Evolutionary conservation across 495 filamentous ascomycete genomes (phyloP).

Genomic region (Xylaria curta): DNA sequence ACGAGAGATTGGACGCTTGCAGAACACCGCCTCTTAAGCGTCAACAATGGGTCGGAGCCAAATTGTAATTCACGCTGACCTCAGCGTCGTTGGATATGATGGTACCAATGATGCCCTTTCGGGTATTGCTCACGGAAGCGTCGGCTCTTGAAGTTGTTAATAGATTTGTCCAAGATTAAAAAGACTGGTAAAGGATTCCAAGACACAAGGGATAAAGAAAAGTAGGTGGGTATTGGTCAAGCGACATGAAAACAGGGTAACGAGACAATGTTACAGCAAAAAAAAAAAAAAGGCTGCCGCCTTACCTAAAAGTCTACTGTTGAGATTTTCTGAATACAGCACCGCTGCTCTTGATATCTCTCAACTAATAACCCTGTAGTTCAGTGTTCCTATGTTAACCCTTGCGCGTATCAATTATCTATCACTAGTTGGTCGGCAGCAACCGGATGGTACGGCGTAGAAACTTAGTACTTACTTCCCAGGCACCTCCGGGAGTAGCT

Average conservation of each 20-base stretch:
- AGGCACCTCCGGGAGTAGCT: background rate
- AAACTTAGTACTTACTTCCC: background rate
- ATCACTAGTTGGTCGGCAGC: background rate
- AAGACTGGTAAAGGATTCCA: background rate
- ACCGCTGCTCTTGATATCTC: background rate
- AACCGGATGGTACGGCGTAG: constrained; percentile 20
- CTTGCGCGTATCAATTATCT: constrained; percentile 12
- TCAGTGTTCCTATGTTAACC: background rate
- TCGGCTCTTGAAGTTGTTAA: background rate
- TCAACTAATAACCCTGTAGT: background rate
- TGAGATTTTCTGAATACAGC: background rate
- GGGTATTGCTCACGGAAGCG: constrained; percentile 15
- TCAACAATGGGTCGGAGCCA: background rate
- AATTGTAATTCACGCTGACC: constrained; percentile 19
- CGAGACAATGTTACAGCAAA: background rate
- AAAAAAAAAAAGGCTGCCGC: background rate
- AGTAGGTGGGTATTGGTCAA: background rate
- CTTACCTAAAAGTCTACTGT: background rate
- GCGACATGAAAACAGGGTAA: constrained; percentile 8
- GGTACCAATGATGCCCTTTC: background rate
- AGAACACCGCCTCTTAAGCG: constrained; percentile 8
- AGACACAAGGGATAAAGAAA: constrained; percentile 3
- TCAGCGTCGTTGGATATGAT: constrained; percentile 6
- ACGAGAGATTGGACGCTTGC: constrained; percentile 17
- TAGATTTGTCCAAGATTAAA: background rate